Conservation (phyloP, 805 yeast species). For the Saccharomyces jurei region DNA sequence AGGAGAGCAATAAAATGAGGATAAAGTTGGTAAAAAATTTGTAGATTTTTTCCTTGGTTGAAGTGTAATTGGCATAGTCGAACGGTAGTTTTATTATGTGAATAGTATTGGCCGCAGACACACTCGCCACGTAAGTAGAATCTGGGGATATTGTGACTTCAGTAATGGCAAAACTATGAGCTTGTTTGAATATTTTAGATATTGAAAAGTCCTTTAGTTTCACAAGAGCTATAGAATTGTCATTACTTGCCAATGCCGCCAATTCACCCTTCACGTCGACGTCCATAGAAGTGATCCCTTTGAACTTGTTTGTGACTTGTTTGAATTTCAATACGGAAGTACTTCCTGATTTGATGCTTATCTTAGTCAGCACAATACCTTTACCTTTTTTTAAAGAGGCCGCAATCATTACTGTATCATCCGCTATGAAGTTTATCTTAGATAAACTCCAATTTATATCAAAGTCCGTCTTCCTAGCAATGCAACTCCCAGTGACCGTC, state of each 20-base stretch:
- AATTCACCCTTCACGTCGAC: conserved; percentile 29
- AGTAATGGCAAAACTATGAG: conserved; percentile 76
- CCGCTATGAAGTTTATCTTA: conserved; percentile 31
- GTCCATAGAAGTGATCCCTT: conserved; percentile 52
- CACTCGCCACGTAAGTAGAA: conserved; percentile 60
- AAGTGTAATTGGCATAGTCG: conserved; percentile 33
- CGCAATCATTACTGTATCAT: conserved; percentile 35
- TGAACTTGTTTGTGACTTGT: conserved; percentile 32
- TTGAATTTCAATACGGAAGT: conserved; percentile 21
- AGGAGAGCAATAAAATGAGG: conserved; percentile 17
- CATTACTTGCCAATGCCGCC: conserved; percentile 42
- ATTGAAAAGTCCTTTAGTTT: conserved; percentile 44
- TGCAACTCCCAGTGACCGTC: conserved; percentile 34
- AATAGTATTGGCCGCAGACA: conserved; percentile 71
- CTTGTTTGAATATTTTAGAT: conserved; percentile 45
- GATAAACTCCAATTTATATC: conserved; percentile 25
- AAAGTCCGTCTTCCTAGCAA: conserved; percentile 29
- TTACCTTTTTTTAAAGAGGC: conserved; percentile 34
- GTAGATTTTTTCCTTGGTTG: conserved; percentile 14
- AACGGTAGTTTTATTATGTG: conserved; percentile 56
- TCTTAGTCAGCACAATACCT: conserved; percentile 34
- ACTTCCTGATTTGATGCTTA: conserved; percentile 24
- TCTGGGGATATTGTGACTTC: conserved; percentile 58
- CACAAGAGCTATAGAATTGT: conserved; percentile 55
- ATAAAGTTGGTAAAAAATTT: conserved; percentile 15